Percentiles rank a stretch among this genome's conserved stretches.
Evolutionary conservation across 495 filamentous ascomycete genomes (phyloP).

Genomic region (Lineolata rhizophorae): DNA sequence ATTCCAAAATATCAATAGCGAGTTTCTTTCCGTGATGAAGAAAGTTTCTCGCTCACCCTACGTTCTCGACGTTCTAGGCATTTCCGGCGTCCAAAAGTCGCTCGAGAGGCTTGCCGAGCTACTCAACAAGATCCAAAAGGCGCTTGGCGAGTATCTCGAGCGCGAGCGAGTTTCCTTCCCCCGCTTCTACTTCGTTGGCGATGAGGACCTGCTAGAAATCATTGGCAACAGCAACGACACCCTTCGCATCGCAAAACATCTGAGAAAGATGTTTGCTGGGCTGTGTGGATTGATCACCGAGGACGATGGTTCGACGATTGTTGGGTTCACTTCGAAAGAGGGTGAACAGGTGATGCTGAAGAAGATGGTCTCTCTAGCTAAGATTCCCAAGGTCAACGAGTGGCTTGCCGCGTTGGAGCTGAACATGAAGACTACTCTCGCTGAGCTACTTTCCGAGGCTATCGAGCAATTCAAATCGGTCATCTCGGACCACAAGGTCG

Average conservation of each 20-base stretch:
- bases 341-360: constrained; percentile 75
- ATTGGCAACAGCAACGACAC: constrained; percentile 98
- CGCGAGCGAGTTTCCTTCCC: constrained; percentile 93
- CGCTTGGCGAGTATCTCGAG: constrained; percentile 93
- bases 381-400: constrained; percentile 91
- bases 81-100: constrained; percentile 85
- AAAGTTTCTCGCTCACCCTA: constrained; percentile 90
- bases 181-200: constrained; percentile 96
- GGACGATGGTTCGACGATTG: constrained; percentile 73
- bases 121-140: constrained; percentile 98
- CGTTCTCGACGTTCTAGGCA: constrained; percentile 85
- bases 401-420: constrained; percentile 81
- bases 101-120: constrained; percentile 84
- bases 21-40: constrained; percentile 95
- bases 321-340: constrained; percentile 88
- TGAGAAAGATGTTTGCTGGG: constrained; percentile 99
- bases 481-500: constrained; percentile 41
- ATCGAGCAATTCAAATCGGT: constrained; percentile 53
- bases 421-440: constrained; percentile 85
- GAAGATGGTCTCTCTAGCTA: constrained; percentile 73
- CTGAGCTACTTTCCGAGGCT: constrained; percentile 74
- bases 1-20: constrained; percentile 97
- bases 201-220: constrained; percentile 97
- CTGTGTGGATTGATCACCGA: constrained; percentile 60
- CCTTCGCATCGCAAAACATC: constrained; percentile 83